phyloP scores from a whole-genome alignment of 768 basidiomycete species.

The Amanita jacksonii region DNA sequence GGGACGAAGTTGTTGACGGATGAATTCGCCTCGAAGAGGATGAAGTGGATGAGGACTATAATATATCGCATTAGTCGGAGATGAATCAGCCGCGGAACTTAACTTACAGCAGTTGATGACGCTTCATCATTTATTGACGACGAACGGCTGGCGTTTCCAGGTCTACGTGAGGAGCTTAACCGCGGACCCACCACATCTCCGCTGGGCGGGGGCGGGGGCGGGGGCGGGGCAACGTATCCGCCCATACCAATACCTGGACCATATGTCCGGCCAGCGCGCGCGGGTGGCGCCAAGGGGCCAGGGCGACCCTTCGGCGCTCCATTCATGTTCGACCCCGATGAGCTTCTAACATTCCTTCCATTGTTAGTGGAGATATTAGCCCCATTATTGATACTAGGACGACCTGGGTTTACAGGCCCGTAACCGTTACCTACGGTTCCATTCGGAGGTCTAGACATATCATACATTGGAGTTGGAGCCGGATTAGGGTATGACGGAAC shows the following conservation, averaged over 20 bases:
- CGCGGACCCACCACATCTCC: conserved; percentile 58
- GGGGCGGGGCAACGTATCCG: conserved; percentile 25
- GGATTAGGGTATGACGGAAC: conserved; percentile 11
- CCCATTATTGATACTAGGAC: conserved; percentile 13
- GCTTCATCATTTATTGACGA: conserved; percentile 58
- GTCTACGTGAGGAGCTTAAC: conserved; percentile 45
- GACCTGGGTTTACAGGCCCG: conserved; percentile 9
- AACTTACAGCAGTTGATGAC: conserved; percentile 69
- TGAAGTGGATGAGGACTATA: conserved; percentile 70
- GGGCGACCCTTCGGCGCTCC: conserved; percentile 20
- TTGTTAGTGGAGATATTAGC: conserved; percentile 18
- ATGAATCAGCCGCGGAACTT: conserved; percentile 6
- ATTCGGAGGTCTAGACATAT: conserved; percentile 19
- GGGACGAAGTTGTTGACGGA: conserved; percentile 64
- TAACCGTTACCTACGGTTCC: conserved; percentile 16
- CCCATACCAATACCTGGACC: conserved; percentile 51
- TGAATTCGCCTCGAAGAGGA: conserved; percentile 72
- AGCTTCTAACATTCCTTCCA: conserved; percentile 12
- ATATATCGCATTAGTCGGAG: conserved; percentile 24
- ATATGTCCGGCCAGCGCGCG: conserved; percentile 57
- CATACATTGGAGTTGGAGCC: conserved; percentile 18
- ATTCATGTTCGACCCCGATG: conserved; percentile 18
- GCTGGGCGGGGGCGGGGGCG: conserved; percentile 19
- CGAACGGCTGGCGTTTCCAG: conserved; percentile 47
- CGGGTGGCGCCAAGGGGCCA: conserved; percentile 25